Evolutionary conservation across 495 filamentous ascomycete genomes (phyloP).

Genomic region (Glarea lozoyensis): DNA sequence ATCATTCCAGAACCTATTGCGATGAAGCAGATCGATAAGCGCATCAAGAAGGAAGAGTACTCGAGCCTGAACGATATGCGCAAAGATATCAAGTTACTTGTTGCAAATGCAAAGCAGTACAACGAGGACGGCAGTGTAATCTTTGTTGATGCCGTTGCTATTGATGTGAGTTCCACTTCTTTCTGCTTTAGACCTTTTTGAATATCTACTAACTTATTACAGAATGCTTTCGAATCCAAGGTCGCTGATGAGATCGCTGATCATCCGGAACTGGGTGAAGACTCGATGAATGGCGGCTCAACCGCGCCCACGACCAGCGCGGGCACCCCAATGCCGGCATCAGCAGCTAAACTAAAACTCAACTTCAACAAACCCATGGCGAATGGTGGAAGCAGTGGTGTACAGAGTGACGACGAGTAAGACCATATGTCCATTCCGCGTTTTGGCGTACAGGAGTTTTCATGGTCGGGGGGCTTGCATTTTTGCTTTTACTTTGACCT

Average conservation of each 20-base stretch:
- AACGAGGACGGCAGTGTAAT: slow-evolving; percentile 91
- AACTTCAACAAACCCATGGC: slow-evolving; percentile 18
- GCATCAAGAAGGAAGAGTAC: slow-evolving; percentile 92
- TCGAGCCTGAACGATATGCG: slow-evolving; percentile 69
- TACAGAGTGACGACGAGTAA: slow-evolving; percentile 23
- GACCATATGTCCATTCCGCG: too few species aligned
- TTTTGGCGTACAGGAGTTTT: not conserved
- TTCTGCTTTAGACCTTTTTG: not conserved
- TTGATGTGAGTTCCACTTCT: slow-evolving; percentile 60
- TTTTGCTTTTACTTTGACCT: not conserved
- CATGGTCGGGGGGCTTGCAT: not conserved
- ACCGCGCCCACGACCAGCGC: slow-evolving; percentile 56
- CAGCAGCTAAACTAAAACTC: slow-evolving; percentile 16
- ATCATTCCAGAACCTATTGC: slow-evolving; percentile 87
- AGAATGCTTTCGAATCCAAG: slow-evolving; percentile 60
- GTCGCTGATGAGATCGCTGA: slow-evolving; percentile 60
- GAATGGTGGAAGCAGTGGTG: slow-evolving; percentile 23
- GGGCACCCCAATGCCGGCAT: slow-evolving; percentile 58
- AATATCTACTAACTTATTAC: slow-evolving; percentile 23
- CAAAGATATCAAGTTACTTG: slow-evolving; percentile 72
- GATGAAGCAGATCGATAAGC: slow-evolving; percentile 85
- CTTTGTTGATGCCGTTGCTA: slow-evolving; percentile 84
- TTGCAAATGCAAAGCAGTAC: slow-evolving; percentile 85
- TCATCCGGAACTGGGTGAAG: slow-evolving; percentile 65
- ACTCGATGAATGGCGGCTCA: slow-evolving; percentile 52